A percentile compares a stretch with the other conserved stretches of the same genome.
Evolutionary conservation across 2,329 filamentous ascomycete genomes (phyloP).

Genomic region (Fusarium dlaminii): DNA sequence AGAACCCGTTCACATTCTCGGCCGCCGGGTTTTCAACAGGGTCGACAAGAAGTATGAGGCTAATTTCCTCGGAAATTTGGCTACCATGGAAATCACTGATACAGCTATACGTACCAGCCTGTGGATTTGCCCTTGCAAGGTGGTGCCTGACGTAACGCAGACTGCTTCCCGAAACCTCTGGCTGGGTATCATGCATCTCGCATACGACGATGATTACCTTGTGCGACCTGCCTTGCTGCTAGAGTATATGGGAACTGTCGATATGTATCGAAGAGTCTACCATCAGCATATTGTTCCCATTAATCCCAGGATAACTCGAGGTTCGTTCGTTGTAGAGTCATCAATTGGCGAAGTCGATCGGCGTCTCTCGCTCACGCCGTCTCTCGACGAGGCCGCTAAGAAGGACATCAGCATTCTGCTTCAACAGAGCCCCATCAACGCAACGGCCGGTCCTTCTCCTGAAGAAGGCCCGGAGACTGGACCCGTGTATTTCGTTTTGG

Average conservation of each 20-base stretch:
- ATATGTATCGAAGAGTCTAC: constrained; percentile 33
- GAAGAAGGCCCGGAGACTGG: constrained; percentile 9
- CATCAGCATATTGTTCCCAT: constrained; percentile 26
- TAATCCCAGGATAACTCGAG: constrained; percentile 13
- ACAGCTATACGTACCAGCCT: constrained; percentile 26
- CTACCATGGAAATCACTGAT: constrained; percentile 34
- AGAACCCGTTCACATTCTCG: constrained; percentile 24
- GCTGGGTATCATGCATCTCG: constrained; percentile 37
- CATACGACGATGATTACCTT: constrained; percentile 35
- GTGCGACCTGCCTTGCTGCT: constrained; percentile 33
- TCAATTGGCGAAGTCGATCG: not conserved
- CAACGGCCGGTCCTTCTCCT: not conserved
- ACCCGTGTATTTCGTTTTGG: constrained; percentile 33
- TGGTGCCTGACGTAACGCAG: not conserved
- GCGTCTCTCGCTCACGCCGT: not conserved
- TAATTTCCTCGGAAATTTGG: constrained; percentile 32
- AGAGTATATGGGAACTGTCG: constrained; percentile 23
- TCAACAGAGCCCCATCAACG: constrained; percentile 27
- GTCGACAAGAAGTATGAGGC: constrained; percentile 21
- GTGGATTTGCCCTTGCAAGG: constrained; percentile 36
- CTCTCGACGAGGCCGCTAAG: constrained; percentile 9
- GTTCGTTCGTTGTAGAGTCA: not conserved
- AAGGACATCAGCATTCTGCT: constrained; percentile 25
- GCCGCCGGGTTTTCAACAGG: constrained; percentile 28
- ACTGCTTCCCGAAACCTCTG: constrained; percentile 3